Percentiles rank a stretch among this genome's conserved stretches.
phyloP scores from a whole-genome alignment of 108 stramenopile species.

The Skeletonema potamos region DNA sequence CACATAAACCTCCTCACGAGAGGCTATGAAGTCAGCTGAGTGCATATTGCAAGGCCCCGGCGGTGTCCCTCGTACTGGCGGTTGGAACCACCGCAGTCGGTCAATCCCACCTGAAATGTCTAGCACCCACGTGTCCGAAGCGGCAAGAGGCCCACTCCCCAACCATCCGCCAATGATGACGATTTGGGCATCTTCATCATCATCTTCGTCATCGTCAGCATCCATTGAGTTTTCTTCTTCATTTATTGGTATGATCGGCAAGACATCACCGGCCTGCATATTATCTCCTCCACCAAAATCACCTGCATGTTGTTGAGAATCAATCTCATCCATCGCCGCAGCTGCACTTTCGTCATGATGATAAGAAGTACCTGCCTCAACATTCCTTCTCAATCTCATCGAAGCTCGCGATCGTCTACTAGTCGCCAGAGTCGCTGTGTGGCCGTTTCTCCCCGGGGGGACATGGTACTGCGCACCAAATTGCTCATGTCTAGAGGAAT shows the following conservation, averaged over 20 bases:
- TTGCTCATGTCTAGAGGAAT: conserved; percentile 7
- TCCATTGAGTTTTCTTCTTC: conserved; percentile 4
- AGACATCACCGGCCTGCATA: neutral
- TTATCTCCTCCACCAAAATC: neutral
- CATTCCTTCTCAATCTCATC: neutral
- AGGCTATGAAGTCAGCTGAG: conserved; percentile 82
- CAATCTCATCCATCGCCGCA: conserved; percentile 3
- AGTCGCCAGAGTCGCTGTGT: conserved; percentile 88
- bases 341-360: neutral
- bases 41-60: conserved; percentile 98
- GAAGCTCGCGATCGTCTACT: neutral
- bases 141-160: conserved; percentile 85
- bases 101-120: conserved; percentile 60
- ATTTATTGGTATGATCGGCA: neutral
- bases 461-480: neutral
- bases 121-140: conserved; percentile 83
- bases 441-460: conserved; percentile 92
- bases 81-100: conserved; percentile 67
- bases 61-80: conserved; percentile 48
- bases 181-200: conserved; percentile 65
- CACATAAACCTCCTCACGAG: conserved; percentile 74
- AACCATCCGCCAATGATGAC: conserved; percentile 95
- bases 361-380: neutral
- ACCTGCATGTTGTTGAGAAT: conserved; percentile 1
- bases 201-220: conserved; percentile 26